A percentile compares a stretch with the other conserved stretches of the same genome.
phyloP scores from a whole-genome alignment of 768 basidiomycete genomes.

The Asterophora parasitica region DNA sequence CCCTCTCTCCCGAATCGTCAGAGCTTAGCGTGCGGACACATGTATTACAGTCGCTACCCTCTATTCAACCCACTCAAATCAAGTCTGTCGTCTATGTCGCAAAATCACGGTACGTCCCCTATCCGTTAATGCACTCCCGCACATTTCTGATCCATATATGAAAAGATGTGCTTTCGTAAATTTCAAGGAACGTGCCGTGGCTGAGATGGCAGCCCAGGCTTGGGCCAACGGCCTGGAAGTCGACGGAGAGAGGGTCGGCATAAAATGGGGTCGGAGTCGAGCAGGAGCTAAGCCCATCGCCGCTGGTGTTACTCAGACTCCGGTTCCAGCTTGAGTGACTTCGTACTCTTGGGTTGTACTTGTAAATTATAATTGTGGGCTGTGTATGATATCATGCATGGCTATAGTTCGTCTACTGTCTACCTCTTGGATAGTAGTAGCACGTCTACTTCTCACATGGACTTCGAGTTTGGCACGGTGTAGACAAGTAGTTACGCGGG shows the following conservation, averaged over 20 bases:
- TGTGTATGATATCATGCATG: not conserved
- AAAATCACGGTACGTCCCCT: slow-evolving; percentile 56
- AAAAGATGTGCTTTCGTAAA: slow-evolving; percentile 91
- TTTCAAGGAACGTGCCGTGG: slow-evolving; percentile 76
- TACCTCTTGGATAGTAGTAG: too few species aligned
- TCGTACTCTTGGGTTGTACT: not conserved
- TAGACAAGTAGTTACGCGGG: too few species aligned
- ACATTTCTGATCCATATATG: slow-evolving; percentile 3
- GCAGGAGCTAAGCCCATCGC: slow-evolving; percentile 27
- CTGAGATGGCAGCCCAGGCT: slow-evolving; percentile 83
- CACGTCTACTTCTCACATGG: too few species aligned
- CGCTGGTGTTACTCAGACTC: slow-evolving; percentile 14
- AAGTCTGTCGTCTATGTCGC: slow-evolving; percentile 84
- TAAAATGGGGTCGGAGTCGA: slow-evolving; percentile 89
- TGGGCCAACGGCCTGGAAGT: slow-evolving; percentile 92
- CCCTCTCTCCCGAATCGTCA: slow-evolving; percentile 63
- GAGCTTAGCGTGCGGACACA: slow-evolving; percentile 72
- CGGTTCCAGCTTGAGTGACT: slow-evolving; percentile 13
- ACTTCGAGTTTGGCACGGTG: too few species aligned
- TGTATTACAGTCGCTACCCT: slow-evolving; percentile 64
- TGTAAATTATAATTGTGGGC: slow-evolving; percentile 4
- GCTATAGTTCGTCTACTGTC: not conserved
- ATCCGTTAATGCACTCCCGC: not conserved
- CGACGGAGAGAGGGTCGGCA: slow-evolving; percentile 63
- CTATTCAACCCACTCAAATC: slow-evolving; percentile 56